A percentile compares a stretch with the other conserved stretches of the same genome.
Conservation (phyloP, 495 filamentous ascomycete species). For the Pseudomonodictys pantanalensis region DNA sequence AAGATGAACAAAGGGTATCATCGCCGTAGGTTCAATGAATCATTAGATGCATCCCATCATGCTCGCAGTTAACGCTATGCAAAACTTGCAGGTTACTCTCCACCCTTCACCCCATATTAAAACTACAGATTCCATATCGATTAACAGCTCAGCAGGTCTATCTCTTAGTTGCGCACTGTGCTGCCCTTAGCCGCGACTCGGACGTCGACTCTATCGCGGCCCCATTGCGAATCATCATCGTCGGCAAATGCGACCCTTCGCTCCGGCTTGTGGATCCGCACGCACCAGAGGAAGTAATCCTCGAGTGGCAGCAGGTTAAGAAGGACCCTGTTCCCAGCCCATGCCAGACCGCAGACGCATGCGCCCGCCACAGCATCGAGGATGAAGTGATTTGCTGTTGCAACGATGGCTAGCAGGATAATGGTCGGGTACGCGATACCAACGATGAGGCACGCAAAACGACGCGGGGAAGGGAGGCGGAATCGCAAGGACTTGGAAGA, state of each 20-base stretch:
- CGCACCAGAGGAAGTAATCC: conserved; percentile 62
- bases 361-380: conserved; percentile 69
- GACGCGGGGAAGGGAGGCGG: conserved; percentile 44
- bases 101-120: too few species aligned
- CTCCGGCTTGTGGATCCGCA: conserved; percentile 61
- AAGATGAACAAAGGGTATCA: too few species aligned
- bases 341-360: conserved; percentile 55
- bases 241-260: conserved; percentile 6
- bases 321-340: conserved; percentile 57
- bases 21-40: too few species aligned
- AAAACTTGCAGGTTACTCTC: too few species aligned
- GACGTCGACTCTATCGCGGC: too few species aligned
- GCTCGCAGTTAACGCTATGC: too few species aligned
- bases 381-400: conserved; percentile 68
- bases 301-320: conserved; percentile 61
- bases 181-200: too few species aligned
- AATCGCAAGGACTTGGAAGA: conserved; percentile 3
- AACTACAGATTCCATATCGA: too few species aligned
- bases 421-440: conserved; percentile 63
- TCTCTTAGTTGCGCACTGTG: too few species aligned
- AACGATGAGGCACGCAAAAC: conserved; percentile 48
- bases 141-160: too few species aligned
- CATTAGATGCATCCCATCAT: too few species aligned
- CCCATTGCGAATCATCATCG: too few species aligned
- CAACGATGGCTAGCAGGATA: conserved; percentile 66